These are phyloP conservation scores for Salinomyces thailandicus DNA, from an alignment of 2,329 filamentous ascomycete genomes.

Conservation along the genomic window DNA sequence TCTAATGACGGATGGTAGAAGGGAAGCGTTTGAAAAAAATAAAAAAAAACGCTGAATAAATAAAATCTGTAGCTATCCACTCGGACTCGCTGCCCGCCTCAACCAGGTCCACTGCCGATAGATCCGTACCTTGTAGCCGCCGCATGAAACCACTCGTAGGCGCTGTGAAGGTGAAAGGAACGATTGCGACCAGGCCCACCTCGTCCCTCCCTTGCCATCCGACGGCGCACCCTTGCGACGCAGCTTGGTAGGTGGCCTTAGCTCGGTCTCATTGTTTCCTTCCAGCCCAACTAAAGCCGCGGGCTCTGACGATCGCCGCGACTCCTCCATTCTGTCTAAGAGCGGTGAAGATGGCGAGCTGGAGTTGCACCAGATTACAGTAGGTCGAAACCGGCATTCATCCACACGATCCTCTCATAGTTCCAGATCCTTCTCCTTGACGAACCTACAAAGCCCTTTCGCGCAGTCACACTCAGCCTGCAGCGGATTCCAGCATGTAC, in stretches of 20 bases:
- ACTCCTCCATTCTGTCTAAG: slow-evolving; percentile 4
- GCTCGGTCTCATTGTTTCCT: neutral
- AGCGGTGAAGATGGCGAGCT: slow-evolving; percentile 33
- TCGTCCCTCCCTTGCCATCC: neutral
- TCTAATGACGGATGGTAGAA: slow-evolving; percentile 35
- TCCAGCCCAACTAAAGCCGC: neutral
- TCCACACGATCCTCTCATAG: slow-evolving; percentile 49
- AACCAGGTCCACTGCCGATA: slow-evolving; percentile 33
- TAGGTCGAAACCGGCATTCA: slow-evolving; percentile 61
- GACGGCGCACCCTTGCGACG: neutral
- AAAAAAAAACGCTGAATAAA: no score
- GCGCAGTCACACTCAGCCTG: slow-evolving; percentile 40
- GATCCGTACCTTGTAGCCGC: slow-evolving; percentile 11
- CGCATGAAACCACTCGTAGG: slow-evolving; percentile 12
- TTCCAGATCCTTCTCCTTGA: slow-evolving; percentile 31
- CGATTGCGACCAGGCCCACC: slow-evolving; percentile 1
- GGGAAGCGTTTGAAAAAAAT: no score
- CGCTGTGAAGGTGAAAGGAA: slow-evolving; percentile 4
- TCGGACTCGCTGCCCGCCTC: slow-evolving; percentile 34
- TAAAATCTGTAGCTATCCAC: slow-evolving; percentile 35
- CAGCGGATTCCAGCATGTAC: slow-evolving; percentile 26
- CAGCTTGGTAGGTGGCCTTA: neutral
- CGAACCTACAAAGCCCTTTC: slow-evolving; percentile 38
- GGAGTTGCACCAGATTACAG: slow-evolving; percentile 57
- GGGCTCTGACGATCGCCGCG: neutral